Evolutionary conservation across 768 basidiomycete species (phyloP), one percentile per base, ranked within the genome.

Genomic region (Cyathus striatus): DNA sequence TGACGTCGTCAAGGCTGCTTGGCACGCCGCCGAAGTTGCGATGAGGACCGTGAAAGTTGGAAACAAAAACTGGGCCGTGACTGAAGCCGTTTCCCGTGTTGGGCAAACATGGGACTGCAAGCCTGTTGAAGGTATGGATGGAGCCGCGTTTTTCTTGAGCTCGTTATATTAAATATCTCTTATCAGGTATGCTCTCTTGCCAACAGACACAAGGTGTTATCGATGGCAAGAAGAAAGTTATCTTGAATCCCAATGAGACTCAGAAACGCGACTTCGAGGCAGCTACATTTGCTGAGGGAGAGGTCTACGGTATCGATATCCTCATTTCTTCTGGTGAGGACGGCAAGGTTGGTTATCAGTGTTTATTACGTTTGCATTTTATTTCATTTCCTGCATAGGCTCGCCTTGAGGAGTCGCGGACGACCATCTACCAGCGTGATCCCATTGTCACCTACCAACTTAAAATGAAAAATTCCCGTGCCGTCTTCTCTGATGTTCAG

Each of bases 401-500:
- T 41, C 88, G 91, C 38, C 52, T 83, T 33, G 91, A 93, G 65
- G 90, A 94, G 57, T 83, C 88, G 26, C 79, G 88, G 60, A 96
- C 94, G 42, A 88, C 89, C 26, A 83, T 99, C 60, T 96, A 89
- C 76, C 93, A 96, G 62, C 79, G 89, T 44, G 90, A 91, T 54
- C 78, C 83, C 18, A 68, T 77, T 5, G 79, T 90, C 46, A 94
- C 89, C 30, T 98, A 98, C 68, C 90, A 92, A 62, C 76, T 98
- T 58, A 98, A 98, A 74, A 86, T 95, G 83, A 97, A 95, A 73
- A 95, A 88, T 49, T 94, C 93, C 34, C 87, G 95, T 49, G 79
- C 86, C n/a, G 86, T 95, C 32, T 98, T 97, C 70, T 88, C 89
- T 39, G 95, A 98, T 65, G 90, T 97, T 55, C 90, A 94, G 68